Evolutionary conservation across 2,329 filamentous ascomycete genomes (phyloP), one percentile per base, ranked within the genome.

Genomic region (Penicillium concentricum): DNA sequence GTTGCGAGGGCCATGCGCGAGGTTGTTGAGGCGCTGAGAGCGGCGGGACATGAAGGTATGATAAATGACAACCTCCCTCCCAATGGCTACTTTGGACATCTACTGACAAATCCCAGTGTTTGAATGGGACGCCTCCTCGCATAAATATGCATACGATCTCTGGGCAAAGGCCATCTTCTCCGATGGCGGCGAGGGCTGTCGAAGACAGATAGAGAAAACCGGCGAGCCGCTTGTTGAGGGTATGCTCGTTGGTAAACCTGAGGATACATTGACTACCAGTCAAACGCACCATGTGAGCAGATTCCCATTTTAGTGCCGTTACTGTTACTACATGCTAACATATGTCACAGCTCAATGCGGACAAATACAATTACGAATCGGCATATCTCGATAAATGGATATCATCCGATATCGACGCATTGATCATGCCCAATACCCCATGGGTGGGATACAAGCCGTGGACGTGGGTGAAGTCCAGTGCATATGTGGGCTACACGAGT

Each of bases 11-110:
- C 85, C 1, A 66, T 90, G 38, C 74, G 58, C 56, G 74, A 57
- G 76, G 80, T 34, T 77, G 81, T 18, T 78, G 84, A 62, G 79
- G 87, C 44, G 68, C 87, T 55, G 73, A 87, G 4, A 79, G 85
- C 4, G 83, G 84, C 79, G 69, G 82, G 62, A 72, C 82, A 22
- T 76, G 79, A 61, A 76, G 81, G 51, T 86, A 87, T 61, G 43
- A 10, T 20, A 30, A 6, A 2, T 20, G 1, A 10, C 3, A 28
- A 28, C 9, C 28, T 10, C n/a, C n/a, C 28, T 28, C 4, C 7
- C 24, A 24, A 0, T 10, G 2, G 1, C 5, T 35, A n/a, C 1
- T 22, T 2, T 12, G 5, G 2, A 35, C 1, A 26, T 28, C n/a
- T 35, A 18, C 38, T 42, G 2, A 50, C n/a, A 7, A 5, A 2